A percentile compares a stretch with the other conserved stretches of the same genome.
These are phyloP conservation scores for Phytopythium montanum DNA, from an alignment of 352 stramenopile species.

Conservation along the genomic window DNA sequence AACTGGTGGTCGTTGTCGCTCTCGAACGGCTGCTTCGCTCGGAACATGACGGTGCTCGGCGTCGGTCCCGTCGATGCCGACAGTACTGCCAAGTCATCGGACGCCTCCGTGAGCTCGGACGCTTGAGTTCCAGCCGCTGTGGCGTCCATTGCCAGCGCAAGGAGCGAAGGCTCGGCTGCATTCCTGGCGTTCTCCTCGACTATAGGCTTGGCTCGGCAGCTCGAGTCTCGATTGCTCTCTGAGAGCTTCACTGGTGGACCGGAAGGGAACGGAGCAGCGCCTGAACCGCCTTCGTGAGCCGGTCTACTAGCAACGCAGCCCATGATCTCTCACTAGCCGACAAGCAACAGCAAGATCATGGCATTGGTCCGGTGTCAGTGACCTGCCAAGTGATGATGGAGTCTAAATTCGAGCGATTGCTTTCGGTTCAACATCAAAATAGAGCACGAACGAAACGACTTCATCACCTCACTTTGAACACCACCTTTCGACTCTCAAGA, in stretches of 20 bases:
- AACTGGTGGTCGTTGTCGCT: slow-evolving; percentile 13
- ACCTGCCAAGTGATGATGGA: neutral
- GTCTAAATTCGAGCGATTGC: neutral
- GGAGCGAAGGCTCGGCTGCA: slow-evolving; percentile 1
- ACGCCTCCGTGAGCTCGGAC: neutral
- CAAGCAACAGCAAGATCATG: neutral
- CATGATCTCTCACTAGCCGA: neutral
- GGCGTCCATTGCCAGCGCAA: slow-evolving; percentile 19
- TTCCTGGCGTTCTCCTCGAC: neutral
- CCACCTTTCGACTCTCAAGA: neutral
- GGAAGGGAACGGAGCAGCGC: neutral
- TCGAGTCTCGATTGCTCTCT: neutral
- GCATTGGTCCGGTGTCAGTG: neutral
- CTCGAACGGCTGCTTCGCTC: slow-evolving; percentile 17
- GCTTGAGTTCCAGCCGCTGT: neutral
- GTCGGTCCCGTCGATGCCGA: slow-evolving; percentile 2
- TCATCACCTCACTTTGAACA: neutral
- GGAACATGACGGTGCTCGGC: slow-evolving; percentile 12
- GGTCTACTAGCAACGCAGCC: slow-evolving; percentile 1
- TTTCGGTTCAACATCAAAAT: neutral
- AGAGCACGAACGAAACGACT: neutral
- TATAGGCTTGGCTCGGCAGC: neutral
- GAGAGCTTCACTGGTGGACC: neutral
- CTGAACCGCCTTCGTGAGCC: neutral
- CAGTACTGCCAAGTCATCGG: neutral